Evolutionary conservation across 805 yeast species (phyloP).

Genomic region (Ogataea pini): DNA sequence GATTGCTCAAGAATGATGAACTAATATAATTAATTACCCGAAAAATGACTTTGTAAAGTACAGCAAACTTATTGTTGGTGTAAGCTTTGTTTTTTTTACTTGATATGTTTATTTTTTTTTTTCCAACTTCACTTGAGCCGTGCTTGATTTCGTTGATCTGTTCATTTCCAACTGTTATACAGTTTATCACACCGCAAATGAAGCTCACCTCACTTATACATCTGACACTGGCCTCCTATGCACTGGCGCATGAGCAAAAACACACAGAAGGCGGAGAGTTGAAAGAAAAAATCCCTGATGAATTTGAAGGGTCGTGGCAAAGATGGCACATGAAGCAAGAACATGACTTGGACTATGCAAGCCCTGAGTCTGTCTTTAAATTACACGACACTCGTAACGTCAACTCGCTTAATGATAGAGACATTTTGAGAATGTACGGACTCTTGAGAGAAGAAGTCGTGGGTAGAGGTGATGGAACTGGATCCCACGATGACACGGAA

Average conservation of each 20-base stretch:
- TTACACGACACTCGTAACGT: conserved; percentile 71
- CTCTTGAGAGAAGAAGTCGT: conserved; percentile 67
- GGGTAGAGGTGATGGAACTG: conserved; percentile 91
- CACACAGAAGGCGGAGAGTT: conserved; percentile 26
- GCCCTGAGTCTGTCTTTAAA: conserved; percentile 72
- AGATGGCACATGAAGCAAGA: conserved; percentile 90
- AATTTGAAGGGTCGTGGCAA: conserved; percentile 63
- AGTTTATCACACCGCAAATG: not conserved
- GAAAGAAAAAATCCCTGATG: conserved; percentile 49
- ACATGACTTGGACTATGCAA: conserved; percentile 75
- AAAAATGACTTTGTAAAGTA: too few species aligned
- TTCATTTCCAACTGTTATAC: too few species aligned
- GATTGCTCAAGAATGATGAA: conserved; percentile 1
- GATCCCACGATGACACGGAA: conserved; percentile 68
- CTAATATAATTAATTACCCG: not conserved
- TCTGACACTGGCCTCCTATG: not conserved
- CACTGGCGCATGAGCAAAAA: conserved; percentile 11
- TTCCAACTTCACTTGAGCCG: not conserved
- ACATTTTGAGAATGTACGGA: conserved; percentile 82
- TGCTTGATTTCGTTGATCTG: not conserved
- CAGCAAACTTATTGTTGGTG: too few species aligned
- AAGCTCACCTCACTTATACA: not conserved
- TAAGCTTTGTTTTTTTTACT: not conserved
- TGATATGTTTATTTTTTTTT: not conserved
- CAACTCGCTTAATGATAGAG: conserved; percentile 57